Percentiles rank a stretch among this genome's conserved stretches.
Conservation (phyloP, 2,329 filamentous ascomycete species). For the Hymenoscyphus occultus region DNA sequence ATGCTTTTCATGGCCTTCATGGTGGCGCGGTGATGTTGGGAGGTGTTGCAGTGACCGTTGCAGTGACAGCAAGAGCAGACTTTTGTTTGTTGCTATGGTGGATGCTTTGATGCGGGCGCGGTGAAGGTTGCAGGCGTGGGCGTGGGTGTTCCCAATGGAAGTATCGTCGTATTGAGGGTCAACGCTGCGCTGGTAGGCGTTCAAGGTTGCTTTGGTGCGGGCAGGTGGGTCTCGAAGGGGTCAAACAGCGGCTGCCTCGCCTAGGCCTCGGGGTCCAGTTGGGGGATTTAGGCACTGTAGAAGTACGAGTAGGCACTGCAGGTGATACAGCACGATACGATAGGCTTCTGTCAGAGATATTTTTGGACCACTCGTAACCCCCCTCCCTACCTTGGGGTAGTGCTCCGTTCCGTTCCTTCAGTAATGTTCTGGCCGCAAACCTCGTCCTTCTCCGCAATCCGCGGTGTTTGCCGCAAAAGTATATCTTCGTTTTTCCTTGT, state of each 20-base stretch:
- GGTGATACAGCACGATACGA: neutral
- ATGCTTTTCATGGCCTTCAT: slow-evolving; percentile 39
- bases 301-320: neutral
- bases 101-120: neutral
- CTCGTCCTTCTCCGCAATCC: neutral
- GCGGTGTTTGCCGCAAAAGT: neutral
- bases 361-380: no score
- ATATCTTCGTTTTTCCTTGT: neutral
- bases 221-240: neutral
- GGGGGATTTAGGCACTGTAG: no score
- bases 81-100: neutral
- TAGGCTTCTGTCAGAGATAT: neutral
- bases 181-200: neutral
- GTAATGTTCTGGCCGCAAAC: neutral
- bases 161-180: neutral
- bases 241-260: neutral
- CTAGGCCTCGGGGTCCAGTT: neutral
- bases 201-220: neutral
- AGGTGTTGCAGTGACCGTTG: neutral
- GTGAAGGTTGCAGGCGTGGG: neutral
- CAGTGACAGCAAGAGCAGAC: neutral
- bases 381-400: no score
- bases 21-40: neutral
- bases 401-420: no score
- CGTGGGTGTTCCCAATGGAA: no score